These are phyloP conservation scores for Aspergillus cavernicola DNA, from an alignment of 495 filamentous ascomycete species.

Conservation along the genomic window DNA sequence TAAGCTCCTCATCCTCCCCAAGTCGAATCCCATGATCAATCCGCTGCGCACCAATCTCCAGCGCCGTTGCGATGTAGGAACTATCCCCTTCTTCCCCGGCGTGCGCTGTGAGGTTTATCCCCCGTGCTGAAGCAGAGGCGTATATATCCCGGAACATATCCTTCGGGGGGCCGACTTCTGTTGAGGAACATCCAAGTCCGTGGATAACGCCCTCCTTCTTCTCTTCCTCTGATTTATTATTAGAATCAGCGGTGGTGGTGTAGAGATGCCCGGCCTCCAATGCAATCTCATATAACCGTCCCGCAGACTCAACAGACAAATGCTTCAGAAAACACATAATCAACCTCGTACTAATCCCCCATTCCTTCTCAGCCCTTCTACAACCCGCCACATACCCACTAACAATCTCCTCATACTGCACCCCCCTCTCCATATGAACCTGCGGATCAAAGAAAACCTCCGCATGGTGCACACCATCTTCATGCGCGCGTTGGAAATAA, in stretches of 20 bases:
- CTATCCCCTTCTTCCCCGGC: constrained; percentile 74
- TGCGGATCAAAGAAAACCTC: constrained; percentile 83
- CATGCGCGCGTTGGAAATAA: constrained; percentile 63
- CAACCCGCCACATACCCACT: constrained; percentile 56
- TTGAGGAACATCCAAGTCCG: constrained; percentile 65
- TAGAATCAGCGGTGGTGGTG: neutral
- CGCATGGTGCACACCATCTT: constrained; percentile 65
- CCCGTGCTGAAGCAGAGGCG: constrained; percentile 41
- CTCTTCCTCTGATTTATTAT: too few relatives aligned
- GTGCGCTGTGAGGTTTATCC: constrained; percentile 62
- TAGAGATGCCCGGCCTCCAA: constrained; percentile 47
- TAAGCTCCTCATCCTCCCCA: constrained; percentile 56
- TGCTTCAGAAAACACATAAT: constrained; percentile 71
- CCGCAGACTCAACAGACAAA: constrained; percentile 53
- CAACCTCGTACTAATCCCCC: constrained; percentile 57
- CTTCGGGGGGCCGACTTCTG: constrained; percentile 62
- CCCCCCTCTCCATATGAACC: constrained; percentile 60
- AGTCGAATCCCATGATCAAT: constrained; percentile 73
- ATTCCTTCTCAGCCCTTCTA: constrained; percentile 56
- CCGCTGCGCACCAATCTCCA: constrained; percentile 56
- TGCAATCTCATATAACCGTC: constrained; percentile 46
- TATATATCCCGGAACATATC: constrained; percentile 60
- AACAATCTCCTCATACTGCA: constrained; percentile 59
- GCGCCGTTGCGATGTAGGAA: constrained; percentile 59
- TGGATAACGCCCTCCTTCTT: constrained; percentile 44